Conservation (phyloP, 2,329 filamentous ascomycete species). For the Neurospora sp. region DNA sequence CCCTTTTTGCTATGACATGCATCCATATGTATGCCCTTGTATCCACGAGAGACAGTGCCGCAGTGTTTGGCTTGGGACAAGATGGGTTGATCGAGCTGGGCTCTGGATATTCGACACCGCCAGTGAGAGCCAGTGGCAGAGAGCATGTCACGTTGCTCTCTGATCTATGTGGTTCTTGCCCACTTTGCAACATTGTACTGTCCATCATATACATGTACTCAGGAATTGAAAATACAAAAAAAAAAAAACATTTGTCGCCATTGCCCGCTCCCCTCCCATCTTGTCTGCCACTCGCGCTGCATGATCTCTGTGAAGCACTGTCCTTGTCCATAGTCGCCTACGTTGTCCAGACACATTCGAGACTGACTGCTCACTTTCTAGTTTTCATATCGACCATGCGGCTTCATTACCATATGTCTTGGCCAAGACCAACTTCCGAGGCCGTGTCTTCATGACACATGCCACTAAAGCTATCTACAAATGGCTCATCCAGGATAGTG, state of each 20-base stretch:
- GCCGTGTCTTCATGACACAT: constrained; percentile 97
- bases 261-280: constrained; percentile 12
- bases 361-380: constrained; percentile 26
- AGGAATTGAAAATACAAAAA: constrained; percentile 20
- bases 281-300: constrained; percentile 6
- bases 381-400: constrained; percentile 98
- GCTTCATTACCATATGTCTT: constrained; percentile 96
- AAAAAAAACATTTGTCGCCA: constrained; percentile 9
- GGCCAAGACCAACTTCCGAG: constrained; percentile 95
- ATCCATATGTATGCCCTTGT: constrained; percentile 3
- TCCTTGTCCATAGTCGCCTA: constrained; percentile 3
- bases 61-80: constrained; percentile 13
- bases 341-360: background rate
- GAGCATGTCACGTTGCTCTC: constrained; percentile 1
- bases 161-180: constrained; percentile 1
- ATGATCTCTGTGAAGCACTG: constrained; percentile 8
- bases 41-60: constrained; percentile 7
- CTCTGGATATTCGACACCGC: constrained; percentile 1
- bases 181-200: constrained; percentile 13
- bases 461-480: constrained; percentile 99
- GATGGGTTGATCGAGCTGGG: constrained; percentile 10
- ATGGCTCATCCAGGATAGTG: constrained; percentile 96
- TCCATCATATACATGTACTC: constrained; percentile 16
- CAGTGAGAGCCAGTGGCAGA: background rate
- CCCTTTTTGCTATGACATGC: background rate